Evolutionary conservation across 2,329 filamentous ascomycete species (phyloP), one percentile per base, ranked within the genome.

Genomic region (Fusarium chuoi): DNA sequence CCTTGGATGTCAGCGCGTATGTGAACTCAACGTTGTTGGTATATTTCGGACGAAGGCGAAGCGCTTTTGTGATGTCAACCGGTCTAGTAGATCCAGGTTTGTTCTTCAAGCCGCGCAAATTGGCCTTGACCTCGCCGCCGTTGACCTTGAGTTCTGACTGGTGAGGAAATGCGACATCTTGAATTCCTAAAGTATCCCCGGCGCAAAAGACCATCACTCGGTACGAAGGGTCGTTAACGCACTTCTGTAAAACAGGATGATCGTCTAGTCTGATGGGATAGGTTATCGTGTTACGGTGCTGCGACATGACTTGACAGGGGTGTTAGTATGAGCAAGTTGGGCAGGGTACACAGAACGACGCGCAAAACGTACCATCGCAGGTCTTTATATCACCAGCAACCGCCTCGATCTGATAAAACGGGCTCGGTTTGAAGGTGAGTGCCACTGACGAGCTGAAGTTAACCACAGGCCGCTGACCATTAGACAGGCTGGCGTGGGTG

Each of bases 61-160:
- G 85, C 68, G 90, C 88, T 73, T 89, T 86, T 13, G 96, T 99
- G 70, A 99, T 93, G 83, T 99, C 96, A 52, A 94, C 95, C 13
- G 96, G 96, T 78, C 94, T 91, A 45, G 96, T 99, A 49, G 96
- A 97, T 28, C 96, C 96, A 12, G 96, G 94, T 82, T 96, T 97
- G 82, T 98, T 98, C 84, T 99, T 99, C 70, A 99, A 84, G 9
- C 96, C 96, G 75, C 96, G 93, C 75, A 97, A 88, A 81, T 98
- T 99, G n/a, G 93, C 92, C 82, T 96, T 96, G 75, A 98, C 89
- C 65, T 98, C 94, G 39, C 93, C 93, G 15, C 91, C 89, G 77
- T 99, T 99, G 63, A 98, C 90, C 80, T 95, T 96, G 65, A 99
- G 88, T 81, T 99, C 96, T 38, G 96, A 93, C 83, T 98, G 95